Evolutionary conservation across 257 asterid genomes (phyloP), one percentile per base, ranked within the genome.

Genomic region (Schizonepeta tenuifolia): DNA sequence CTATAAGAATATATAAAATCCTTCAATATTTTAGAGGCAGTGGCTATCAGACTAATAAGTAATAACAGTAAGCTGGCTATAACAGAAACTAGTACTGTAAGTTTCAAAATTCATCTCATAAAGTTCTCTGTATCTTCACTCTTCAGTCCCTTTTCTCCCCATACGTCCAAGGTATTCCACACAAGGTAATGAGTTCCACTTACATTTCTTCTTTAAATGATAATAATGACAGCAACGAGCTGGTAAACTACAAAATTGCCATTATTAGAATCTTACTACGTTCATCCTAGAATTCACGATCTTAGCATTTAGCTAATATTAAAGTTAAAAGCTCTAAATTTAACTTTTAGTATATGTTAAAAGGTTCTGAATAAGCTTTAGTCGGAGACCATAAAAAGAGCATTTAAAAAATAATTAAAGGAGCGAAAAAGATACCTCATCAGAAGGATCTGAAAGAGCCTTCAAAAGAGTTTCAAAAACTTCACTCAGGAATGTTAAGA

Each of bases 391-490:
- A 40, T 51, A 59, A 61, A 71, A 20, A 31, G 36, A 63, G 8
- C 70, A 54, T 44, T 35, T 62, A 64, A 54, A 73, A 78, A 17
- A 64, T 18, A 47, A 44, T 36, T 43, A 58, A 55, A 35, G 77
- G 71, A 57, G 55, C 49, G 56, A 70, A 82, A 24, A 81, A 83
- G 75, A 65, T 95, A 95, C 99, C 99, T 95, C 93, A 57, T 95
- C 98, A 44, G 98, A 95, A 60, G 97, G 96, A 86, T 95, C 99
- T 61, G 98, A 92, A 38, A 95, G 89, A 10, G 96, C 92, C 90
- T 92, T 87, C 66, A 92, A 78, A 79, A 95, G 98, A 38, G 96
- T 83, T 65, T 90, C 96, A 60, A 92, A 93, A 72, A 93, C 79
- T 57, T 92, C 97, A 67, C 86, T 80, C 81, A 92, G 83, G 80